Base-by-base conservation (phyloP, 176 grass and related monocot genomes). In the Rhynchospora tenuis region DNA sequence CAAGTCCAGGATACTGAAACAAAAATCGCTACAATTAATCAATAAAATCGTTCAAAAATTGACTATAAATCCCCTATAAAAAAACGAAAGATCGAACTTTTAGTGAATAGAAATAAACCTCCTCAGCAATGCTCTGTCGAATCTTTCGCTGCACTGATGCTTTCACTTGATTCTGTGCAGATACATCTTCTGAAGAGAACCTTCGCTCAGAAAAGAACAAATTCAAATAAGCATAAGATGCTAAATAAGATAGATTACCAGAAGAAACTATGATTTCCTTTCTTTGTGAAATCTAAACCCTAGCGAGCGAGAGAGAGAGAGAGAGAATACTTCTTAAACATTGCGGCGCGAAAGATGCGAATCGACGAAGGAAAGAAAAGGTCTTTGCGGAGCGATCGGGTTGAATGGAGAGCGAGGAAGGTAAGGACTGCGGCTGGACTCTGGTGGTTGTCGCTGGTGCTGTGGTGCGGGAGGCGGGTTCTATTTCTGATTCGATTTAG, bases 141-240 rank as follows among this genome's bases (percentile, higher is more conserved):
- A 99, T 95, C 80, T 42, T 99, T 51, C 93, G 57, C 47, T 99
- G 93, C 28, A 95, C 91, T 38, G 93, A 95, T 28, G 96, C 91
- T 78, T 99, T 99, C 59, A 99, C 93, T 90, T 99, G 96, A 90
- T 99, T 99, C 84, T 99, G 96, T 24, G 87, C 93, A 27, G 96
- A 99, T 84, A 99, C 89, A 87, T 99, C 96, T 64, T 99, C 96
- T 13, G 80, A 90, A 19, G 96, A 90, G 86, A 99, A 99, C 68
- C 93, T 99, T 82, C 3, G 56, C 23, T 47, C 9, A 60, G 42
- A 60, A 73, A 74, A 54, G 13, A 72, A 58, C 2, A 82, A 69
- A 28, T 52, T 23, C 50, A 28, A 56, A 10, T 84, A 4, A 73
- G 43, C 17, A 48, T 48, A 13, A 22, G 3, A 22, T 26, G 43